Evolutionary conservation across 305 asterid species (phyloP).

Genomic region (Fraxinus ornus): DNA sequence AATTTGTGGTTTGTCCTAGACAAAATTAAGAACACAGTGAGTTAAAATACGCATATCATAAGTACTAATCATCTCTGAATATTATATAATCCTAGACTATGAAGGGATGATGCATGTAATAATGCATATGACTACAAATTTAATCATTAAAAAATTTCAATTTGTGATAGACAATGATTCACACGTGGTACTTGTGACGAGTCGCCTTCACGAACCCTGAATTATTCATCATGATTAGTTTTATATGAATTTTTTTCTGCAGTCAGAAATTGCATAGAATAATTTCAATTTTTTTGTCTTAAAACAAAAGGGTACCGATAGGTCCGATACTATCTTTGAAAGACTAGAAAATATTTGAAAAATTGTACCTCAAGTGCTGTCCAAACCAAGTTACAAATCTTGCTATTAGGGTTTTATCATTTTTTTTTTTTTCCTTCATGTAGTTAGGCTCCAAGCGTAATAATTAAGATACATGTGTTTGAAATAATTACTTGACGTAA

Average conservation of each 20-base stretch:
- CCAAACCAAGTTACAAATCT: not conserved
- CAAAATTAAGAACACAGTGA: no score
- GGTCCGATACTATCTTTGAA: no score
- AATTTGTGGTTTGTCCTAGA: not conserved
- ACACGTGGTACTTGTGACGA: not conserved
- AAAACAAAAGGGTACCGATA: no score
- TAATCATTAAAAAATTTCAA: no score
- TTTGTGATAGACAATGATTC: not conserved
- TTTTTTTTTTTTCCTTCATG: not conserved
- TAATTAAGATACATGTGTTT: not conserved
- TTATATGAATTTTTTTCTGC: no score
- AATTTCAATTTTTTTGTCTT: no score
- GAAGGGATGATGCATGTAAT: no score
- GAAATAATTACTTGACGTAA: not conserved
- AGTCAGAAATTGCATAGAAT: not conserved
- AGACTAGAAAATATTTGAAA: no score
- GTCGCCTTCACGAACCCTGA: not conserved
- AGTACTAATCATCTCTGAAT: no score
- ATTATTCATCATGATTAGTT: no score
- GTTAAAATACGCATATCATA: not conserved
- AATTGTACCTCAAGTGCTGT: not conserved
- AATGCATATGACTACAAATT: no score
- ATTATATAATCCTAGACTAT: no score
- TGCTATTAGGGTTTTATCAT: not conserved
- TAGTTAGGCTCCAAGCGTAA: not conserved